Evolutionary conservation across 345 rosid species (phyloP), one percentile per base, ranked within the genome.

Genomic region (Syzygium jambos): DNA sequence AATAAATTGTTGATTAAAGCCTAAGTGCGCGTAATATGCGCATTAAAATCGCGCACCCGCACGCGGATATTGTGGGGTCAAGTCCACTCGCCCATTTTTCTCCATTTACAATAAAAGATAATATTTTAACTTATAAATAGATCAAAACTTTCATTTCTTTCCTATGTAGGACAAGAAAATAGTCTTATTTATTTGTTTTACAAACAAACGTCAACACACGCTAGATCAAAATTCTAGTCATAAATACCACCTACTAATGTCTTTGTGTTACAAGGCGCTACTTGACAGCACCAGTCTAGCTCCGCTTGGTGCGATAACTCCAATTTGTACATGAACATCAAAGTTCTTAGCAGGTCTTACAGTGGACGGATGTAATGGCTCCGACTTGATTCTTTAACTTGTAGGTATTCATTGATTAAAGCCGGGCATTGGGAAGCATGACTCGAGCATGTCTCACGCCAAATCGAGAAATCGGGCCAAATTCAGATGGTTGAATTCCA

Each of bases 401-500:
- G 10, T 1, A 56, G 25, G n/a, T 56, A 3, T 56, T 56, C 61
- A 56, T 56, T 23, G 61, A 56, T 56, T 23, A 0, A 56, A 56
- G 61, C 61, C 13, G 2, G 61, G 9, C 57, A 55, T 27, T 8
- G n/a, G 3, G n/a, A 56, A 56, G 9, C 0, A 4, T 0, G 4
- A 23, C 11, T 9, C 5, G 61, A 56, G n/a, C 61, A 56, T 23
- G n/a, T 56, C 61, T 3, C 25, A 27, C 5, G n/a, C 61, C n/a
- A 22, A 56, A 22, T 56, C 0, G 5, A 12, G 10, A 23, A 23
- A 56, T 56, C 61, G 61, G 4, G 11, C 9, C 2, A 56, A 5
- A 23, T 0, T 0, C 46, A 43, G 27, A 56, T 56, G 9, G n/a
- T 23, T 0, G 22, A 2, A 23, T 23, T 0, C 2, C 61, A 56